phyloP scores from a whole-genome alignment of 148 eudicot genomes.

The Rhododendron simsii region DNA sequence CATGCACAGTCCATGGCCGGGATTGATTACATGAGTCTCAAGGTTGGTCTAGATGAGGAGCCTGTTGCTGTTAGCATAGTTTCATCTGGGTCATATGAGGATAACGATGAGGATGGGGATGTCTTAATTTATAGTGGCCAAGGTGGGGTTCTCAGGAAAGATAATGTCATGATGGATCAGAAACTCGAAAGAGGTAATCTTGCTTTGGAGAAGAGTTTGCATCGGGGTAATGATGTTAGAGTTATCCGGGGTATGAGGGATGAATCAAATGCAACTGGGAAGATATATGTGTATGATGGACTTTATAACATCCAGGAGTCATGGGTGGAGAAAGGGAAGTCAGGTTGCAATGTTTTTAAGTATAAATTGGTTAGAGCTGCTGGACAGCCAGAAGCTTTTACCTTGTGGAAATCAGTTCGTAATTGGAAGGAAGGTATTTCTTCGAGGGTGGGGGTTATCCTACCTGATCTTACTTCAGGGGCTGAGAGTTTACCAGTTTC shows the following conservation, averaged over 20 bases:
- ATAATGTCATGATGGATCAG: constrained; percentile 62
- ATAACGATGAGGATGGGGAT: constrained; percentile 65
- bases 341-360: constrained; percentile 72
- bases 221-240: constrained; percentile 67
- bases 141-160: constrained; percentile 65
- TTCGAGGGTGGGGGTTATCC: constrained; percentile 64
- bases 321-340: constrained; percentile 72
- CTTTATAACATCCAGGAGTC: constrained; percentile 74
- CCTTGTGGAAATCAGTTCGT: constrained; percentile 73
- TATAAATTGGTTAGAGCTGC: constrained; percentile 72
- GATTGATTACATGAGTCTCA: constrained; percentile 69
- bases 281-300: constrained; percentile 82
- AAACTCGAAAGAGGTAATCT: constrained; percentile 92
- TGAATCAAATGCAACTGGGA: constrained; percentile 26
- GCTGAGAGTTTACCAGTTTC: constrained; percentile 65
- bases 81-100: constrained; percentile 87
- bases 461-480: constrained; percentile 83
- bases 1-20: constrained; percentile 97
- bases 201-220: constrained; percentile 79
- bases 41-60: constrained; percentile 51
- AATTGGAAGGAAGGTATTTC: constrained; percentile 68
- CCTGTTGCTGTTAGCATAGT: constrained; percentile 85
- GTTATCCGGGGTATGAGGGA: constrained; percentile 83
- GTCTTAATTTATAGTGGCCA: constrained; percentile 79
- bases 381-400: constrained; percentile 73